Conservation (phyloP, 306 rosid genomes). For the Crotalaria pallida region DNA sequence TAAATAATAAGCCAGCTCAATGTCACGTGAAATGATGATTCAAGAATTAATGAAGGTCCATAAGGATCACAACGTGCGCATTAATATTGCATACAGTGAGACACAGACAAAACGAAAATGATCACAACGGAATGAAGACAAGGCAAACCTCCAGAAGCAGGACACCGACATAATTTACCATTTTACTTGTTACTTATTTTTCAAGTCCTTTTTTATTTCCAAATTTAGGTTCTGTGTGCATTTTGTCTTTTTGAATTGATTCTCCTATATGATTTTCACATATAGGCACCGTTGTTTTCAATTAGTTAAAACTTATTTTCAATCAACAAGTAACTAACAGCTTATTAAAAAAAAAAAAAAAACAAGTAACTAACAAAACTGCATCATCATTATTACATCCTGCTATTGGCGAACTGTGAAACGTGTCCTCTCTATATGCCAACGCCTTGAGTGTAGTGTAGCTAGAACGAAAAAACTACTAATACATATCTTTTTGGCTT, state of each 20-base stretch:
- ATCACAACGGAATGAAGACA: constrained; percentile 6
- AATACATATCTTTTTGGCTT: too few relatives aligned
- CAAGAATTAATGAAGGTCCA: background rate
- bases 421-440: too few relatives aligned
- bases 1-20: constrained; percentile 17
- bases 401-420: too few relatives aligned
- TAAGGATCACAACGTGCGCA: background rate
- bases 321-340: background rate
- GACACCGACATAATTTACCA: background rate
- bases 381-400: too few relatives aligned
- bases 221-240: background rate
- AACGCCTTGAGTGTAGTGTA: too few relatives aligned
- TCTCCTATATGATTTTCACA: background rate
- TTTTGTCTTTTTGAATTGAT: background rate
- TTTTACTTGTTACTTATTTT: background rate
- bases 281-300: background rate
- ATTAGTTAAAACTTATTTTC: constrained; percentile 14
- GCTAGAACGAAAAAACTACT: too few relatives aligned
- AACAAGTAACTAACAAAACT: too few relatives aligned
- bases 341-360: too few relatives aligned
- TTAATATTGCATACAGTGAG: background rate
- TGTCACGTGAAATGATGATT: background rate
- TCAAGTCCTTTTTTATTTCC: constrained; percentile 13
- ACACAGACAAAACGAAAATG: background rate
- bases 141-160: constrained; percentile 7